Base-by-base conservation (phyloP, 805 yeast species). In the Wickerhamomyces strasburgensis region DNA sequence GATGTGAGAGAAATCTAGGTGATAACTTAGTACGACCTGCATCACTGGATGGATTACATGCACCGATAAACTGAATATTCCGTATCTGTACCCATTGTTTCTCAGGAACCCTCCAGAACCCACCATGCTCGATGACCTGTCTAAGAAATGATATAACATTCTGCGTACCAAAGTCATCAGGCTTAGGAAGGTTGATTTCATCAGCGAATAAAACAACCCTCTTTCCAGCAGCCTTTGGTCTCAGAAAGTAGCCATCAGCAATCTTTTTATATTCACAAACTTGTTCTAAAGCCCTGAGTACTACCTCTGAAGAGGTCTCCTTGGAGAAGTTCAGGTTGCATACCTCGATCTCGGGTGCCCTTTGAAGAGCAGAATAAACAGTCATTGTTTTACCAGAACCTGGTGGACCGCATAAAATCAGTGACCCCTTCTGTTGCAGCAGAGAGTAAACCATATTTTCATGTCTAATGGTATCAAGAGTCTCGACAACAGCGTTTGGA, bases 301-400 rank as follows among this genome's bases (percentile, higher is more conserved):
- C 60, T 5, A 79, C 61, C 1, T 60, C 62, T 0, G 90, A 84
- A 0, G 80, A 63, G 0, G 95, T 81, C 14, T 84, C 88, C 44
- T 84, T 84, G 2, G 96, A 86, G 50, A 89, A 87, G 49, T 87
- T 90, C 47, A 90, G 57, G 5, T 86, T 75, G 3, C 78, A 68
- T 3, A 87, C 62, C 15, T 78, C 83, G 40, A 77, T 64, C 13
- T 71, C 67, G 0, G 79, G 70, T 0, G 82, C 68, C 36, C 65
- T 66, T 31, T 84, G 63, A 28, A 90, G 54, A 0, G 87, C 79
- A 32, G 80, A 75, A 46, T 85, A 69, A 14, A 90, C 60, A 0
- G 89, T 78, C 98, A 90, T 89, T 0, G 98, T 89, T 55, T 90
- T 90, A 40, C 98, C 98, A 0, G 96, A 83, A 4, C 98, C 98